A percentile compares a stretch with the other conserved stretches of the same genome.
These are phyloP conservation scores for Paragyromitra xinjiangensis DNA, from an alignment of 495 filamentous ascomycete genomes.

Conservation along the genomic window DNA sequence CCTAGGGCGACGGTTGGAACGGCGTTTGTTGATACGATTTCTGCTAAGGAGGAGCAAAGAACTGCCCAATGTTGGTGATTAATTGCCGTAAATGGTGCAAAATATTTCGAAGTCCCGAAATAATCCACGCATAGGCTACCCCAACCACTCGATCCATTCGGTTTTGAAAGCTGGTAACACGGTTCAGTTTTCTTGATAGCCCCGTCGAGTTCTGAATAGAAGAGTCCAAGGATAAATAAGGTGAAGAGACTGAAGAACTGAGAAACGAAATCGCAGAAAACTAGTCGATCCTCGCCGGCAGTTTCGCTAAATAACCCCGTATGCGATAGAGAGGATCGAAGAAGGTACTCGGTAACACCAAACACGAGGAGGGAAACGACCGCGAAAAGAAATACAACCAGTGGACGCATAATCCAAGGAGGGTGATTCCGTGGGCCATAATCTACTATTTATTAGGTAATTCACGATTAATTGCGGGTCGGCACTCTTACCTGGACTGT, in stretches of 20 bases:
- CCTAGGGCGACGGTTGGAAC: neutral
- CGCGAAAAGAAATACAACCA: neutral
- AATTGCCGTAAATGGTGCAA: constrained; percentile 10
- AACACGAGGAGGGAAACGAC: constrained; percentile 4
- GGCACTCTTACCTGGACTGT: neutral
- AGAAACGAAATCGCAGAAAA: neutral
- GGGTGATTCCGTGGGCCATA: neutral
- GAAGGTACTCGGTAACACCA: neutral
- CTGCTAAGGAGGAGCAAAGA: constrained; percentile 6
- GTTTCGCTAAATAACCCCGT: neutral
- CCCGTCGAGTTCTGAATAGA: constrained; percentile 10
- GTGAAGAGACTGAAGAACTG: constrained; percentile 9
- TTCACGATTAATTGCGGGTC: neutral
- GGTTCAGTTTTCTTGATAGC: constrained; percentile 21
- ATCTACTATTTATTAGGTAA: neutral
- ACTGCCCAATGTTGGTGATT: constrained; percentile 14
- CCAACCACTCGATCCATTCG: constrained; percentile 1
- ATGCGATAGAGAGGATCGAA: neutral
- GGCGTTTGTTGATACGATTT: neutral
- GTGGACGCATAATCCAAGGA: constrained; percentile 10
- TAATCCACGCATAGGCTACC: constrained; percentile 19
- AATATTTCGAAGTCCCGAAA: neutral
- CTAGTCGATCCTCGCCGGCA: neutral
- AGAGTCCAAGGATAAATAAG: neutral
- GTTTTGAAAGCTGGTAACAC: constrained; percentile 14